Base-by-base conservation (phyloP, 441 rosid species). In the Mallotus repandus region DNA sequence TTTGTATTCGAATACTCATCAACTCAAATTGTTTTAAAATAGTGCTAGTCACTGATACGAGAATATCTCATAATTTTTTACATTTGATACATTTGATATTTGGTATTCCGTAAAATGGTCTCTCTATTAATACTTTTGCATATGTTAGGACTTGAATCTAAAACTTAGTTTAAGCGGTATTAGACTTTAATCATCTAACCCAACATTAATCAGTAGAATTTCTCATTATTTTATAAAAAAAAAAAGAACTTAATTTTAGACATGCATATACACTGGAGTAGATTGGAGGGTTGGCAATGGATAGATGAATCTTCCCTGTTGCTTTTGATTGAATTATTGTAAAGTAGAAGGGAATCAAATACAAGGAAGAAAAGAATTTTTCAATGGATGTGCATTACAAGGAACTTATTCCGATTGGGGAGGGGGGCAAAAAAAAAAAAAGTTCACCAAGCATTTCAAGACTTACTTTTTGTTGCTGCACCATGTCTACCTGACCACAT, bases 301-400 rank as follows among this genome's bases (percentile, higher is more conserved):
- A 81, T 71, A 68, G 15, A 50, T 88, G 89, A 86, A 88, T 89
- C 88, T 85, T 82, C 69, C 69, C 19, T 64, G 73, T 70, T 75
- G 74, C 88, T 87, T 90, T 86, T 52, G 8, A 56, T 56, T 86
- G 83, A 80, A 87, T 89, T 86, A 87, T 87, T 89, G 89, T 58
- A 66, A 59, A 77, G 78, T 38, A 78, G 7, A 78, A 56, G 60
- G 79, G 86, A 81, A 78, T 78, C 78, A 55, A 80, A 63, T 73
- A 81, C 81, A 83, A 79, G 84, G 62, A 69, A 50, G 25, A 72
- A 82, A 71, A 54, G 87, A 85, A 85, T 86, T 81, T 84, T 66
- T 48, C 73, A 76, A 81, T 76, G 77, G 79, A 69, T 74, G 81
- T 86, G 89, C 88, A 81, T 80, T 81, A 83, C 66, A 35, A 79